Conservation (phyloP, 1,284 basidiomycete species). For the Leccinum subrobustum region DNA sequence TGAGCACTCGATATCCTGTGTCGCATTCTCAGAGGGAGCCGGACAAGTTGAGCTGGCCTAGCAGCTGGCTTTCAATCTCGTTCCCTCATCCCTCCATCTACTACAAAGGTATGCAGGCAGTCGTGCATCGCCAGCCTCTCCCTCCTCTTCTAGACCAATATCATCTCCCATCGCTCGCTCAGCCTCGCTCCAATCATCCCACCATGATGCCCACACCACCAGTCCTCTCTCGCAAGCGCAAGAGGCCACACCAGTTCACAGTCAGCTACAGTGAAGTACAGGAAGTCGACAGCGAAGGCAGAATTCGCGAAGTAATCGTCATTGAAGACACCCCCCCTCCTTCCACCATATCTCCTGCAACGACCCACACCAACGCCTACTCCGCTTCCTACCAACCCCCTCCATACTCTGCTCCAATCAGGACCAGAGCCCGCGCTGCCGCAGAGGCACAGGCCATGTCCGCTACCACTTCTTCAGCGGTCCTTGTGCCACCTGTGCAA, state of each 20-base stretch:
- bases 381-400: slow-evolving; percentile 79
- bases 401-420: slow-evolving; percentile 65
- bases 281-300: slow-evolving; percentile 73
- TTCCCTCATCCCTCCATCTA: slow-evolving; percentile 36
- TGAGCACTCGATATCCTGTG: slow-evolving; percentile 32
- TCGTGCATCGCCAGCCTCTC: slow-evolving; percentile 57
- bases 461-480: slow-evolving; percentile 58
- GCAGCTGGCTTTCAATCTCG: slow-evolving; percentile 39
- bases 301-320: slow-evolving; percentile 79
- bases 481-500: slow-evolving; percentile 56
- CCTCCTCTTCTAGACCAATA: slow-evolving; percentile 59
- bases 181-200: slow-evolving; percentile 37
- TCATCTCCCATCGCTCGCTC: slow-evolving; percentile 45
- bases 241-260: slow-evolving; percentile 73
- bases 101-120: slow-evolving; percentile 59
- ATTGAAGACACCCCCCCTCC: slow-evolving; percentile 85
- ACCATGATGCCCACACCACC: slow-evolving; percentile 62
- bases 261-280: slow-evolving; percentile 83
- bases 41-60: slow-evolving; percentile 31
- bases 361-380: slow-evolving; percentile 61
- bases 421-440: slow-evolving; percentile 78
- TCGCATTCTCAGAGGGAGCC: slow-evolving; percentile 32
- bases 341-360: slow-evolving; percentile 71
- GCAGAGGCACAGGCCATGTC: slow-evolving; percentile 76
- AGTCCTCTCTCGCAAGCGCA: slow-evolving; percentile 73